Conservation (phyloP, 2,329 filamentous ascomycete species). For the Diaporthe caulivora region DNA sequence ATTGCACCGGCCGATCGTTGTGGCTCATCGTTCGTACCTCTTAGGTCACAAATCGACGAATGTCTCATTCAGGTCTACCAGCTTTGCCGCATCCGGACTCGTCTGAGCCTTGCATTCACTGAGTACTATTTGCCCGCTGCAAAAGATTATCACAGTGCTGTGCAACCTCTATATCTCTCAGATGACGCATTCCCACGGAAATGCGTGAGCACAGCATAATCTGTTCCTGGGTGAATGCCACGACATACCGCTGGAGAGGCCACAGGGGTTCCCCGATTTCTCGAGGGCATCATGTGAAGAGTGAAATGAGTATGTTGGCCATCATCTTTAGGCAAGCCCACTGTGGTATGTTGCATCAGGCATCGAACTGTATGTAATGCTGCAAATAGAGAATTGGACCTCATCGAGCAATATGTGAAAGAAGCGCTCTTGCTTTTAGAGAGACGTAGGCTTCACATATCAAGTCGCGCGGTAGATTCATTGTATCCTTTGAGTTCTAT, state of each 20-base stretch:
- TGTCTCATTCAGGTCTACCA: background rate
- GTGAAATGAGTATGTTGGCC: background rate
- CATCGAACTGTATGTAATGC: background rate
- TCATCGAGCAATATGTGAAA: background rate
- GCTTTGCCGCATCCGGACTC: constrained; percentile 5
- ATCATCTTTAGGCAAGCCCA: background rate
- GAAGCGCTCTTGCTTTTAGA: background rate
- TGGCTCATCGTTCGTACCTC: background rate
- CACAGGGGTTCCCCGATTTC: too few species aligned
- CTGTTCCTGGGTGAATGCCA: too few species aligned
- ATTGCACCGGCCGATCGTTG: constrained; percentile 1
- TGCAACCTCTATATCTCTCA: background rate
- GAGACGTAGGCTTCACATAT: background rate
- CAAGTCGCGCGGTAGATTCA: background rate
- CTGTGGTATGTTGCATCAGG: background rate
- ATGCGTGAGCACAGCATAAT: background rate
- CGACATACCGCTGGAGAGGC: background rate
- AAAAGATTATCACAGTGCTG: background rate
- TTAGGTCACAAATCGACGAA: background rate
- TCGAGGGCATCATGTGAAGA: background rate
- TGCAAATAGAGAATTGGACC: background rate
- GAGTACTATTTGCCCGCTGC: background rate
- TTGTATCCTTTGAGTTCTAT: background rate
- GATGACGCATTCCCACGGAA: background rate
- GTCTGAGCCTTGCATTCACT: background rate